phyloP scores from a whole-genome alignment of 2,329 filamentous ascomycete genomes.

The Alternaria sp. region DNA sequence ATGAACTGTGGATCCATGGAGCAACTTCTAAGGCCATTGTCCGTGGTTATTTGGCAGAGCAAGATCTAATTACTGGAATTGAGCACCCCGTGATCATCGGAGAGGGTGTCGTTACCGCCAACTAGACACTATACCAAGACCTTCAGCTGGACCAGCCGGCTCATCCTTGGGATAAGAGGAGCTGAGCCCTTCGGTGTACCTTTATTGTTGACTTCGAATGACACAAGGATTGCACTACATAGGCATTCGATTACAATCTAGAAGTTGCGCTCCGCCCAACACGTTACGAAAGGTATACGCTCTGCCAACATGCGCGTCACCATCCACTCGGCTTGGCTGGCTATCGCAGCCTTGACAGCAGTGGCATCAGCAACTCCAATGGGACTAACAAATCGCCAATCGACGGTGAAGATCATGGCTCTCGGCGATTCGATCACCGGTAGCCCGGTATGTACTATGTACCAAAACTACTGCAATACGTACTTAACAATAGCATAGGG shows the following conservation, averaged over 20 bases:
- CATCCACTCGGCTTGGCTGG: background rate
- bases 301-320: background rate
- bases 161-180: background rate
- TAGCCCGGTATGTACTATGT: constrained; percentile 11
- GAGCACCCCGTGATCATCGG: background rate
- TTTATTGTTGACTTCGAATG: background rate
- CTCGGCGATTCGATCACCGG: constrained; percentile 35
- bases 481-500: constrained; percentile 22
- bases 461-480: background rate
- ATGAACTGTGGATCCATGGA: background rate
- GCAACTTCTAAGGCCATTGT: background rate
- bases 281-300: background rate
- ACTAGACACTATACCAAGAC: background rate
- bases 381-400: constrained; percentile 12
- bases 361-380: constrained; percentile 2
- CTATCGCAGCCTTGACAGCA: background rate
- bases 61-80: background rate
- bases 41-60: background rate
- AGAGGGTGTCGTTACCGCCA: background rate
- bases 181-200: background rate
- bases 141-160: background rate
- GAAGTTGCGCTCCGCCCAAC: background rate
- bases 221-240: background rate
- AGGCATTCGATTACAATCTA: background rate
- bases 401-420: constrained; percentile 30